Conservation (phyloP, 208 protist species). For the Crithidia sp. region DNA sequence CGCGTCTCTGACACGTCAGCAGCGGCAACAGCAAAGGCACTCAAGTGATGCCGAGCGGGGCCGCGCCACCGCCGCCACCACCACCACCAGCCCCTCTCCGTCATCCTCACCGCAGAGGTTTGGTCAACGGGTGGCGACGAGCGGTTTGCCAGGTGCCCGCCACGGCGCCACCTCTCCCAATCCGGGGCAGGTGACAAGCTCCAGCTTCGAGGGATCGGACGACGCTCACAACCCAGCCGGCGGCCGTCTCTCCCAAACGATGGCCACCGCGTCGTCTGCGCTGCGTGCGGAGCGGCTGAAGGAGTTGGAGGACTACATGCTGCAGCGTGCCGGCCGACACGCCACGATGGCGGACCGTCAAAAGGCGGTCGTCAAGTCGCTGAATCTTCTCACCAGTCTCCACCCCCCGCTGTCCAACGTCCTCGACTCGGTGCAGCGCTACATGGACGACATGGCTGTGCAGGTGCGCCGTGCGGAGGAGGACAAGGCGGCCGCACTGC, state of each 20-base stretch:
- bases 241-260: neutral
- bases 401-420: slow-evolving; percentile 47
- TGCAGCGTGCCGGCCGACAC: slow-evolving; percentile 38
- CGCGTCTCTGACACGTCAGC: neutral
- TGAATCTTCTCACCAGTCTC: slow-evolving; percentile 42
- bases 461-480: slow-evolving; percentile 6
- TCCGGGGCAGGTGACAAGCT: too few species aligned
- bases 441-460: slow-evolving; percentile 41
- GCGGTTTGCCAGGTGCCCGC: too few species aligned
- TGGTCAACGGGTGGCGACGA: too few species aligned
- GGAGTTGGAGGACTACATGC: slow-evolving; percentile 43
- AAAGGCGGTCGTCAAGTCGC: slow-evolving; percentile 33
- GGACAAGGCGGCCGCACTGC: slow-evolving; percentile 39
- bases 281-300: slow-evolving; percentile 26
- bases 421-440: slow-evolving; percentile 33
- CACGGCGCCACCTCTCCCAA: too few species aligned
- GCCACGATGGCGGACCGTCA: slow-evolving; percentile 39
- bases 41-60: neutral
- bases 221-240: neutral
- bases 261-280: neutral
- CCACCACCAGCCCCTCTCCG: too few species aligned
- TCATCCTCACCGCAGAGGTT: too few species aligned
- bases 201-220: too few species aligned
- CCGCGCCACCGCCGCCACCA: neutral
- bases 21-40: neutral